phyloP scores from a whole-genome alignment of 331 rosid genomes.

The Phaseolus coccineus region DNA sequence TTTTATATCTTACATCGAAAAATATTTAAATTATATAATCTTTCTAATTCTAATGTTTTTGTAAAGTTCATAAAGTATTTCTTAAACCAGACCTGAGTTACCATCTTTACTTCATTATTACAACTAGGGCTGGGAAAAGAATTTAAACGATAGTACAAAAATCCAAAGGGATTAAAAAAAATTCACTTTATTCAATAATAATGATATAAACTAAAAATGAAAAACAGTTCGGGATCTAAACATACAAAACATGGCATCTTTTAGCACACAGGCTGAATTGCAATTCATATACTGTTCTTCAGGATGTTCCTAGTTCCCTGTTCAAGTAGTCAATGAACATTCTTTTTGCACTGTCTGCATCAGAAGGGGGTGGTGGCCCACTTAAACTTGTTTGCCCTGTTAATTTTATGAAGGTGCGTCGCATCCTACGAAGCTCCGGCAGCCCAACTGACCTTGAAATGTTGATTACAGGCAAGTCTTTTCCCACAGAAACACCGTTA shows the following conservation, averaged over 20 bases:
- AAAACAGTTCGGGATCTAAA: slow-evolving; percentile 16
- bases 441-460: slow-evolving; percentile 74
- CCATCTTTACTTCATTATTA: slow-evolving; percentile 9
- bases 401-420: slow-evolving; percentile 82
- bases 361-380: slow-evolving; percentile 91
- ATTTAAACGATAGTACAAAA: background rate
- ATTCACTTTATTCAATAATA: slow-evolving; percentile 21
- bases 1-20: background rate
- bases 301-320: slow-evolving; percentile 81
- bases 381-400: slow-evolving; percentile 97
- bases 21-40: background rate
- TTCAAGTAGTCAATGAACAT: slow-evolving; percentile 97
- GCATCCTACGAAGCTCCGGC: slow-evolving; percentile 87
- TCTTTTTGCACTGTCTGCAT: slow-evolving; percentile 87
- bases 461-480: slow-evolving; percentile 71
- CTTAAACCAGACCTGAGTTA: background rate
- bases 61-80: background rate
- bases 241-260: slow-evolving; percentile 11
- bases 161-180: background rate
- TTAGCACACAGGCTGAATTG: background rate
- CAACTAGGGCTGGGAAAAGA: background rate
- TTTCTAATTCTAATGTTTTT: background rate
- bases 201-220: slow-evolving; percentile 7
- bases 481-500: slow-evolving; percentile 72
- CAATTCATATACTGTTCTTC: slow-evolving; percentile 43